These are phyloP conservation scores for Aspergillus phoenicis DNA, from an alignment of 2,329 filamentous ascomycete genomes.

Conservation along the genomic window DNA sequence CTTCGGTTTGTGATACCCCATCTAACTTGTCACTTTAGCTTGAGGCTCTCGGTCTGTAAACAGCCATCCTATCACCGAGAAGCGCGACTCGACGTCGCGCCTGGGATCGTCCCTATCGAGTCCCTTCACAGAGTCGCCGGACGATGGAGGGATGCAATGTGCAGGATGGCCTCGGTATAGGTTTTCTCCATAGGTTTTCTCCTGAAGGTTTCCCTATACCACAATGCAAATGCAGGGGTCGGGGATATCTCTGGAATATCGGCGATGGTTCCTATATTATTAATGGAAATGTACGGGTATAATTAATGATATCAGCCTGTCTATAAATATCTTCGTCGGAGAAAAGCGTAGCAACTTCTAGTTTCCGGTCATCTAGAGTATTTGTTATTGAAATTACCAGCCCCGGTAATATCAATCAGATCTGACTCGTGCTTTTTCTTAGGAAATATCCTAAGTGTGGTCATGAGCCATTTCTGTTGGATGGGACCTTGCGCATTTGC, in stretches of 20 bases:
- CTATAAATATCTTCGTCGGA: no score
- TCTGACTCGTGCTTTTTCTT: no score
- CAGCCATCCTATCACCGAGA: background rate
- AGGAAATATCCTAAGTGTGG: no score
- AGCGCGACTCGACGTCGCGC: background rate
- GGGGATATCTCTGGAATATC: background rate
- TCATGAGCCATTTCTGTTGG: no score
- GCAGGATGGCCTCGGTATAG: background rate
- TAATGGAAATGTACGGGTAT: background rate
- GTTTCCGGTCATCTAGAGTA: no score
- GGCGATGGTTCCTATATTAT: background rate
- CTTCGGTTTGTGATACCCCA: background rate
- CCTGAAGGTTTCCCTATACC: background rate
- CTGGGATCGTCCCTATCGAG: background rate
- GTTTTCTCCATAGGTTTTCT: constrained; percentile 3
- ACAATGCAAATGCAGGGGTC: constrained; percentile 5
- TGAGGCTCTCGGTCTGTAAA: background rate
- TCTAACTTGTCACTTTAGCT: background rate
- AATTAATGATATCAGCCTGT: background rate
- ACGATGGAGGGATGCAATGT: background rate
- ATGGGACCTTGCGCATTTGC: no score
- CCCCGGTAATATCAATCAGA: no score
- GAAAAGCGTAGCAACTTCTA: no score
- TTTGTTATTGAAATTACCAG: no score
- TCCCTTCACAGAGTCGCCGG: background rate